Conservation (phyloP, 1,139 yeast genomes). For the Nadsonia commutata region DNA sequence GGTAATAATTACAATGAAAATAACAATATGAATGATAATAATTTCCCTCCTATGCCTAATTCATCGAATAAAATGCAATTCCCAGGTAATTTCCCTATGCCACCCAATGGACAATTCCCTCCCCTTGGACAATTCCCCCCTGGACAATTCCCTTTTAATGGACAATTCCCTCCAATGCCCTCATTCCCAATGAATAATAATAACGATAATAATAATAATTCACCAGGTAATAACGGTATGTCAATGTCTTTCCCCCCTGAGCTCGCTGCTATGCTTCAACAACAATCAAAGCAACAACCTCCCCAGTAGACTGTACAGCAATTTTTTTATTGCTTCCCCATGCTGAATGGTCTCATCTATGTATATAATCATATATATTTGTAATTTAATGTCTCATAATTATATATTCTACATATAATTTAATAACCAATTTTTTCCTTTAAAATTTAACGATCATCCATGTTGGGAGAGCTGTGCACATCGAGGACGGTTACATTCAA, state of each 20-base stretch:
- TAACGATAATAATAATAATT: slow-evolving; percentile 4
- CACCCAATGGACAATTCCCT: background rate
- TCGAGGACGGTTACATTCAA: no score
- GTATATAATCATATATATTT: no score
- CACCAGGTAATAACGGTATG: slow-evolving; percentile 5
- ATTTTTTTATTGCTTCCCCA: no score
- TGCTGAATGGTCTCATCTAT: no score
- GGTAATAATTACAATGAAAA: background rate
- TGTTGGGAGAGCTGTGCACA: no score
- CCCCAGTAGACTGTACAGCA: no score
- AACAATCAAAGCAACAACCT: slow-evolving; percentile 5
- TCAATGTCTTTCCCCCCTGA: slow-evolving; percentile 11
- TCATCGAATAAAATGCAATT: background rate
- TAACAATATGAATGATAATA: background rate
- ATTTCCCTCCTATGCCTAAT: background rate
- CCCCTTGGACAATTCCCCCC: background rate
- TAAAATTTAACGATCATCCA: no score
- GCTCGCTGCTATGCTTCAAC: slow-evolving; percentile 11
- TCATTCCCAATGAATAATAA: background rate
- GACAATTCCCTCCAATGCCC: background rate
- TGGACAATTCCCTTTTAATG: background rate
- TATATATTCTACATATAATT: no score
- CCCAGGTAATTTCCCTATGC: background rate
- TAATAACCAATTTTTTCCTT: no score
- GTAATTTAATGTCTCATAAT: no score